Percentiles rank a stretch among this genome's conserved stretches.
Conservation (phyloP, 75 land plant species). For the Selaginella tamariscina region DNA sequence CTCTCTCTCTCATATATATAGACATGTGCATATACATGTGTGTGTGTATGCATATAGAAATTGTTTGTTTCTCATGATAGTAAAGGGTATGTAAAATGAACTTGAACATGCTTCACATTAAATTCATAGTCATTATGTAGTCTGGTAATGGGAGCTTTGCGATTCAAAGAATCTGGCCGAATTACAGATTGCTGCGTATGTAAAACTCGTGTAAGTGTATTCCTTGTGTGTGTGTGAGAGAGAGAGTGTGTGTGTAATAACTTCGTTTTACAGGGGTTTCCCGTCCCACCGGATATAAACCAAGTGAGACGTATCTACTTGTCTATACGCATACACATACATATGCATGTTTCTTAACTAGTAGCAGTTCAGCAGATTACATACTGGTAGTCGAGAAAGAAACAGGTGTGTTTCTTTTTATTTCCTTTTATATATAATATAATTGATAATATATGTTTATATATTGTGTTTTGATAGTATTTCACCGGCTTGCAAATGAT, state of each 20-base stretch:
- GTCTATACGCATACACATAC: no score
- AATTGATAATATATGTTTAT: no score
- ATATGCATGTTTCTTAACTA: no score
- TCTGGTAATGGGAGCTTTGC: constrained; percentile 81
- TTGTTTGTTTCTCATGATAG: no score
- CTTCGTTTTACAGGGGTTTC: constrained; percentile 65
- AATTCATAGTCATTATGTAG: no score
- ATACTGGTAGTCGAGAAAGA: constrained; percentile 93
- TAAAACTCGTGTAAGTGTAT: constrained; percentile 41
- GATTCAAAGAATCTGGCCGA: constrained; percentile 47
- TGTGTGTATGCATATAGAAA: no score
- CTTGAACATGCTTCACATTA: no score
- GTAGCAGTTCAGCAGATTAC: constrained; percentile 63
- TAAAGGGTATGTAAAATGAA: no score
- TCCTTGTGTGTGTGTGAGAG: not conserved
- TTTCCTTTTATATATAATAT: no score
- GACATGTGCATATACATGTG: no score
- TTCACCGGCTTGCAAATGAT: constrained; percentile 81
- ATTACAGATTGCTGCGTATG: constrained; percentile 45
- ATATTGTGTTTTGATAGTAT: constrained; percentile 42
- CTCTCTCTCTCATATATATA: no score
- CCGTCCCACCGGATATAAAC: constrained; percentile 56
- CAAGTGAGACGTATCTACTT: constrained; percentile 64
- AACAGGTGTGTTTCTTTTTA: constrained; percentile 56
- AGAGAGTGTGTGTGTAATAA: no score